Conservation (phyloP, 768 basidiomycete species). For the Mycena galopus region DNA sequence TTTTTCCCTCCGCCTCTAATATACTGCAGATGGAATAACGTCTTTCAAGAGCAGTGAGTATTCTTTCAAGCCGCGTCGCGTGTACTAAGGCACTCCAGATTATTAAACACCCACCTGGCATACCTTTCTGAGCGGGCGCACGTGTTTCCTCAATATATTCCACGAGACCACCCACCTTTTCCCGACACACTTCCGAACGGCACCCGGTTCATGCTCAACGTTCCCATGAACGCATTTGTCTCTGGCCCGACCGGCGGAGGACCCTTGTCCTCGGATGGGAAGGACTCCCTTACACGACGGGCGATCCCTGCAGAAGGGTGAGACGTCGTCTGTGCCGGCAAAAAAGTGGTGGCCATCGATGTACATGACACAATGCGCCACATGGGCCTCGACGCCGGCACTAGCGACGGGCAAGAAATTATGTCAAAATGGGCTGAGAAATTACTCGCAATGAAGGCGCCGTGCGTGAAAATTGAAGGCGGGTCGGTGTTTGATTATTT, state of each 20-base stretch:
- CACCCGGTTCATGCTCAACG: not conserved
- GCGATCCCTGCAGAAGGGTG: slow-evolving; percentile 18
- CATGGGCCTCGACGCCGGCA: not conserved
- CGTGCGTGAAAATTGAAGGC: slow-evolving; percentile 9
- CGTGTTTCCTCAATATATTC: slow-evolving; percentile 17
- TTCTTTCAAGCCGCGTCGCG: not conserved
- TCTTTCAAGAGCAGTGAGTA: slow-evolving; percentile 26
- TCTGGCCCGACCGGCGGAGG: slow-evolving; percentile 27
- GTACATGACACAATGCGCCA: not conserved
- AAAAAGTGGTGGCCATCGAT: not conserved
- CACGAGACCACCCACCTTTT: slow-evolving; percentile 25
- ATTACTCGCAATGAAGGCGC: not conserved
- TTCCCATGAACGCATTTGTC: slow-evolving; percentile 28
- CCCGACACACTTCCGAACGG: slow-evolving; percentile 25
- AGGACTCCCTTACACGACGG: not conserved
- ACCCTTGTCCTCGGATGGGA: not conserved
- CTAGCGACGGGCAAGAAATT: not conserved
- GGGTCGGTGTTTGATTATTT: not conserved
- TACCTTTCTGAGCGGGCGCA: slow-evolving; percentile 13
- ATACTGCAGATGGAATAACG: slow-evolving; percentile 2
- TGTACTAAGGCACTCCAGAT: not conserved
- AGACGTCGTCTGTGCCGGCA: not conserved
- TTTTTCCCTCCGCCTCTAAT: not conserved
- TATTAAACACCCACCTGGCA: slow-evolving; percentile 27
- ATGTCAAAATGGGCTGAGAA: slow-evolving; percentile 19